Evolutionary conservation across 345 rosid genomes (phyloP).

Genomic region (Gossypioides kirkii): DNA sequence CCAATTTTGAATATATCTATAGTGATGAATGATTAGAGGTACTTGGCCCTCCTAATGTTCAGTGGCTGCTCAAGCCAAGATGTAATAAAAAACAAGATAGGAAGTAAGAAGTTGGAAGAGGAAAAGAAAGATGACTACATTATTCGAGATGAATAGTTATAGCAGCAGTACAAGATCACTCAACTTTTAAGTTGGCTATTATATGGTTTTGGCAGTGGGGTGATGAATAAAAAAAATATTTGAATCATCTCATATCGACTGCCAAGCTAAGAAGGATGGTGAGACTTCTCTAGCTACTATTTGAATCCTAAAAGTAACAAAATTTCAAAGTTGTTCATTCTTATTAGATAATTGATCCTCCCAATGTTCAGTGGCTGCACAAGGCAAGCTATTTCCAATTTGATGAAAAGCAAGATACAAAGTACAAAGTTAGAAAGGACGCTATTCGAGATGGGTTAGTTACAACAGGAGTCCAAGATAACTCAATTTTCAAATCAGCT

Average conservation of each 20-base stretch:
- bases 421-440: not conserved
- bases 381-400: not conserved
- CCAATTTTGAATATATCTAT: not conserved
- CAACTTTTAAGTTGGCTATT: no score
- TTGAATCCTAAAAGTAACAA: no score
- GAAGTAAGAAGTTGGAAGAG: not conserved
- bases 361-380: not conserved
- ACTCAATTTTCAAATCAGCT: not conserved
- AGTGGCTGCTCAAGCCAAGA: not conserved
- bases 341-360: no score
- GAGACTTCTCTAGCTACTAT: no score
- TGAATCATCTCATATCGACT: no score
- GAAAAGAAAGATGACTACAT: no score
- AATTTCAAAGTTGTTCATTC: no score
- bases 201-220: no score
- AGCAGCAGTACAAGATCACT: not conserved
- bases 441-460: not conserved
- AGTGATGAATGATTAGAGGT: not conserved
- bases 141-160: not conserved
- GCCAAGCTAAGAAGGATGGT: no score
- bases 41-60: not conserved
- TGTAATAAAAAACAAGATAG: not conserved
- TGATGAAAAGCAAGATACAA: not conserved
- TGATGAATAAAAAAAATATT: no score
- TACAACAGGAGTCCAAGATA: not conserved